Base-by-base conservation (phyloP, 768 basidiomycete genomes). In the Amanita phalloides region DNA sequence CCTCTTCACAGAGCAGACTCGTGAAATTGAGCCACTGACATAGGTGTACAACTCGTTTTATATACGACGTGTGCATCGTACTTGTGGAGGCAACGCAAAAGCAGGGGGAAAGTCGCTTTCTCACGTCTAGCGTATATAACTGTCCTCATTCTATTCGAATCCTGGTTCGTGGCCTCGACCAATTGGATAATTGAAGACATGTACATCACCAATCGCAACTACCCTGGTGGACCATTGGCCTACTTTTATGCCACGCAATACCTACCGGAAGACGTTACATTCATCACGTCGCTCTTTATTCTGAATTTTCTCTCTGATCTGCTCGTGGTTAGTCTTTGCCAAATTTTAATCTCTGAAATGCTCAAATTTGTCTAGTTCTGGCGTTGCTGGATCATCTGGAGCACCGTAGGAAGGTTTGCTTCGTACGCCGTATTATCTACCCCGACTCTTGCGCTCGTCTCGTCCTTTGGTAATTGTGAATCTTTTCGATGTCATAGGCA, bases 171-270 rank as follows among this genome's bases (percentile, higher is more conserved):
- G 42, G 65, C 65, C 14, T 68, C 70, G 0, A 70, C 72, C 56
- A 69, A 69, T 3, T 63, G 69, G 35, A 71, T 66, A 6, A 66
- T 69, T 4, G 68, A 71, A 51, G 60, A 66, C 20, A 67, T 70
- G 17, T 73, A 72, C 45, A 64, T 73, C 47, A 68, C 71, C 57
- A 71, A 73, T 49, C 63, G 71, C 32, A 68, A 70, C 51, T 71
- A 64, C 49, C 68, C 71, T 32, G 68, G 63, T 20, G 73, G 73
- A 3, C 73, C 74, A 14, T 73, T 73, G 71, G 50, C 50, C 26
- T 74, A 71, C 58, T 73, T 75, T 59, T 60, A 73, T 21, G 64
- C 57, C 23, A 68, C 71, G 0, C 72, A 72, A 55, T 58, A 70
- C 45, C 64, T 71, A 6, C 58, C 69, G 0, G 63, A 72, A 53